Evolutionary conservation across 345 rosid genomes (phyloP).

Genomic region (Populus euphratica): DNA sequence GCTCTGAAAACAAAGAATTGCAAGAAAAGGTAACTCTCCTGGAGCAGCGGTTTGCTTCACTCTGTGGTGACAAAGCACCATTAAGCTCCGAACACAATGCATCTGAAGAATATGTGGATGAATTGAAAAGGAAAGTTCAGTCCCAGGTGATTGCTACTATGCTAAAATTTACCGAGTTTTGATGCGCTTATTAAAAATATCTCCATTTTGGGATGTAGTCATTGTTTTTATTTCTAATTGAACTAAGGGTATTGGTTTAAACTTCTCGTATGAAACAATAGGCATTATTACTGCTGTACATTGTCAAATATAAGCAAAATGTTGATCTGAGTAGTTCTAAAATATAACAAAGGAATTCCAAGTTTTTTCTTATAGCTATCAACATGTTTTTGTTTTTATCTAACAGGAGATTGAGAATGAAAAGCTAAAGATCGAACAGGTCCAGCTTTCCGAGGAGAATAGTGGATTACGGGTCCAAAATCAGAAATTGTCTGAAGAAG

Average conservation of each 20-base stretch:
- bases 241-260: neutral
- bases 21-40: constrained; percentile 66
- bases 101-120: constrained; percentile 55
- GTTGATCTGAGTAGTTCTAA: neutral
- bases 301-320: neutral
- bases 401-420: constrained; percentile 79
- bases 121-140: constrained; percentile 71
- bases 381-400: constrained; percentile 12
- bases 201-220: neutral
- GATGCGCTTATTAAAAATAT: neutral
- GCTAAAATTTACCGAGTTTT: constrained; percentile 9
- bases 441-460: constrained; percentile 82
- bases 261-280: neutral
- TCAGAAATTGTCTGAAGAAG: constrained; percentile 89
- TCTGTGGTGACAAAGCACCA: constrained; percentile 41
- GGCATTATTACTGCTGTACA: neutral
- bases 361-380: neutral
- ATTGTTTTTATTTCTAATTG: neutral
- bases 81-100: constrained; percentile 36
- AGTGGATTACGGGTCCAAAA: constrained; percentile 84
- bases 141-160: constrained; percentile 52
- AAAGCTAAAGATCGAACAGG: constrained; percentile 72
- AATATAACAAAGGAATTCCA: neutral
- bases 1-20: constrained; percentile 74
- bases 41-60: constrained; percentile 65